phyloP scores from a whole-genome alignment of 495 filamentous ascomycete species.

The Neurospora discreta region DNA sequence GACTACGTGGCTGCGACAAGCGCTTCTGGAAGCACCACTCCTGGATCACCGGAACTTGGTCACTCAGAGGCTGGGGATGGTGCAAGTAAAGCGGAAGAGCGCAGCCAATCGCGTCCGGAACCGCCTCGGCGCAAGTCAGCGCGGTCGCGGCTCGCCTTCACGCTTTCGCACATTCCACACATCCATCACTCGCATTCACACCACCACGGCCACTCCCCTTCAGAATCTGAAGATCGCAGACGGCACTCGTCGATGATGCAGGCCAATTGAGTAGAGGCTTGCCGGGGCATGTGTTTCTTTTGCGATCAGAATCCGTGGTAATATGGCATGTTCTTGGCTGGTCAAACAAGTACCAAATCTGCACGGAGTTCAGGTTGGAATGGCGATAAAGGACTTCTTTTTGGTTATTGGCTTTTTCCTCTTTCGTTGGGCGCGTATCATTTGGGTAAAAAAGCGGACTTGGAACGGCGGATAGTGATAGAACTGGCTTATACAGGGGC shows the following conservation, averaged over 20 bases:
- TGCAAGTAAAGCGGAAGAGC: neutral
- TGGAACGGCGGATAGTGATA: neutral
- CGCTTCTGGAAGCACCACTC: constrained; percentile 14
- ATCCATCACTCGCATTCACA: neutral
- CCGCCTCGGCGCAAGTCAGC: neutral
- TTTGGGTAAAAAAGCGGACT: neutral
- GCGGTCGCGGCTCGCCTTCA: neutral
- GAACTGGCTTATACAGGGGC: neutral
- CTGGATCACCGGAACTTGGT: neutral
- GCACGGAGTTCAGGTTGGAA: neutral
- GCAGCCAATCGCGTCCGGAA: neutral
- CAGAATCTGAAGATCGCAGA: neutral
- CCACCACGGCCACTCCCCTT: neutral
- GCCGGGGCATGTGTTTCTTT: neutral
- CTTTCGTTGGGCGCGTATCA: neutral
- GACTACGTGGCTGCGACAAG: constrained; percentile 34
- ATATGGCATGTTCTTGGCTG: neutral
- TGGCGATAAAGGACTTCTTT: neutral
- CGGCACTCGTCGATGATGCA: neutral
- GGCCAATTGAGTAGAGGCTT: neutral
- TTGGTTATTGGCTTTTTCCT: neutral
- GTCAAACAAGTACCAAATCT: neutral
- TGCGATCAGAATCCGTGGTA: neutral
- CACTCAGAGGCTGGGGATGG: neutral
- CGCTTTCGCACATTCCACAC: neutral